Conservation (phyloP, 2,329 filamentous ascomycete species). For the Fusarium penzigii region DNA sequence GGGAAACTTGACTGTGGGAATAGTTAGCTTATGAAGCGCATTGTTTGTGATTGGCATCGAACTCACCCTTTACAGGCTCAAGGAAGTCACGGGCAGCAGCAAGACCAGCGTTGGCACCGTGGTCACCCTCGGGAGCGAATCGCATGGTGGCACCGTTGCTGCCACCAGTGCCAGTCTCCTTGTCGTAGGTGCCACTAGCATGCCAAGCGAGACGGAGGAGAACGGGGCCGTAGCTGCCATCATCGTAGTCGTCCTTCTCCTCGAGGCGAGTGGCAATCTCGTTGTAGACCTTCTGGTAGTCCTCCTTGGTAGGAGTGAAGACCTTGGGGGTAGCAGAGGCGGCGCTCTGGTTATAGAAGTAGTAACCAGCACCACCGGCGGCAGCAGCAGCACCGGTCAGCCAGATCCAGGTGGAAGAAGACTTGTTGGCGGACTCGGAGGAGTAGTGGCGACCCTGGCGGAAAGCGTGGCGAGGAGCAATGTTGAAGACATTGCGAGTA, state of each 20-base stretch:
- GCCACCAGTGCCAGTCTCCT: conserved; percentile 83
- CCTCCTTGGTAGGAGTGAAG: conserved; percentile 75
- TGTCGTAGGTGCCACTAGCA: conserved; percentile 88
- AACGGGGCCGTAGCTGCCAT: conserved; percentile 93
- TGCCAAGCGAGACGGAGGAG: conserved; percentile 93
- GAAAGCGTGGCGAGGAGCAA: conserved; percentile 66
- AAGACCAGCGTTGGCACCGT: conserved; percentile 93
- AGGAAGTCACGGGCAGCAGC: conserved; percentile 87
- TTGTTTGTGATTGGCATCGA: not conserved
- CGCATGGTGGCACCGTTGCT: conserved; percentile 98
- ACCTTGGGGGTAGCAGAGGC: conserved; percentile 53
- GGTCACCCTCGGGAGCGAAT: conserved; percentile 83
- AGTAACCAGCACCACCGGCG: conserved; percentile 65
- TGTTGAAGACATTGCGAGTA: conserved; percentile 57
- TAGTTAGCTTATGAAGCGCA: conserved; percentile 6
- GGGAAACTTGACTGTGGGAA: conserved; percentile 64
- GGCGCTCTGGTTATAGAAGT: conserved; percentile 62
- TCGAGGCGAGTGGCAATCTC: conserved; percentile 77
- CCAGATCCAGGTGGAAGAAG: conserved; percentile 54
- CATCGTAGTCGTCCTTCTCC: conserved; percentile 93
- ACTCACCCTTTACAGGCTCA: conserved; percentile 80
- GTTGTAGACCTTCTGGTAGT: conserved; percentile 96
- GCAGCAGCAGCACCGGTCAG: conserved; percentile 59
- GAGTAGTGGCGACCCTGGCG: conserved; percentile 80
- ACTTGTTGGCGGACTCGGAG: conserved; percentile 61